Conservation (phyloP, 2,329 filamentous ascomycete species). For the Byssoonygena ceratinophila region DNA sequence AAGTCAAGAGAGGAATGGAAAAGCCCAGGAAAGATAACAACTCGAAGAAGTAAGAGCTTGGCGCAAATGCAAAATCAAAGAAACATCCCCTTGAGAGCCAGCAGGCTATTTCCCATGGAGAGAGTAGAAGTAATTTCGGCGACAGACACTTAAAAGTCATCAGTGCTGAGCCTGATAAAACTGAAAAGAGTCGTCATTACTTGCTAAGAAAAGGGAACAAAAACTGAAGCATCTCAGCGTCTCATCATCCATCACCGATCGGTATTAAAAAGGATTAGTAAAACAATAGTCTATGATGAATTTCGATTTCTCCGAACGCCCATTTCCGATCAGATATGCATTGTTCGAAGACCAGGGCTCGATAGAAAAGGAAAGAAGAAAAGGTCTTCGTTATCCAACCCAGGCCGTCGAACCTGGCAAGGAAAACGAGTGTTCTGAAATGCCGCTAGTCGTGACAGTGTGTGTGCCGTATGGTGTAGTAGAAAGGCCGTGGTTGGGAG, state of each 20-base stretch:
- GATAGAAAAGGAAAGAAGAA: not conserved
- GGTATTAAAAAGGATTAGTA: not conserved
- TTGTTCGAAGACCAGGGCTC: too few species aligned
- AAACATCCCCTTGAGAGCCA: too few species aligned
- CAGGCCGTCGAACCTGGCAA: too few species aligned
- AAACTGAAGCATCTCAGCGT: not conserved
- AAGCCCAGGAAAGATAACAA: too few species aligned
- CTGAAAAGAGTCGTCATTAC: not conserved
- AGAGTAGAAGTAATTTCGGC: too few species aligned
- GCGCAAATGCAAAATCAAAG: too few species aligned
- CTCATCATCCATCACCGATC: not conserved
- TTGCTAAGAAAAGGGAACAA: not conserved
- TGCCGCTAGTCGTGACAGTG: not conserved
- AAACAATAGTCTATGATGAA: constrained; percentile 2
- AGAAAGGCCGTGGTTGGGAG: not conserved
- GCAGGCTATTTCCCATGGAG: too few species aligned
- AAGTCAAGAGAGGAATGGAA: not conserved
- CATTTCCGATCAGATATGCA: not conserved
- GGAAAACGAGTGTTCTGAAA: not conserved
- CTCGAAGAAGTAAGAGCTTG: too few species aligned
- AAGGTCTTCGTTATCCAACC: not conserved
- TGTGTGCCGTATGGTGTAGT: not conserved
- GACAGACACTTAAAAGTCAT: too few species aligned
- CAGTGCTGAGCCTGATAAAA: not conserved
- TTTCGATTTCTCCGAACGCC: not conserved